A percentile compares a stretch with the other conserved stretches of the same genome.
phyloP scores from a whole-genome alignment of 345 rosid species.

The Cochlearia excelsa region DNA sequence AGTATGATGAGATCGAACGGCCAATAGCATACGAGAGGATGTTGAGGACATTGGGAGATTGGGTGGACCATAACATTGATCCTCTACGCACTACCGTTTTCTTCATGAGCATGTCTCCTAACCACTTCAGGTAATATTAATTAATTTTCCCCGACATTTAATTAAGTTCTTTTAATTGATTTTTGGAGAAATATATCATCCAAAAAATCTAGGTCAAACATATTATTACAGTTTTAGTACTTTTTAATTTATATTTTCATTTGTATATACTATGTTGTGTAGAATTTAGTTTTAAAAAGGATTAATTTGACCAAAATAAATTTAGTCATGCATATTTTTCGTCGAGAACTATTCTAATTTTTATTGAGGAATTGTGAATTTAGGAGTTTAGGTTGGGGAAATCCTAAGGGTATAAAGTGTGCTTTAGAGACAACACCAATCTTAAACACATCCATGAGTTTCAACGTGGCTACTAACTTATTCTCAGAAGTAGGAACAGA shows the following conservation, averaged over 20 bases:
- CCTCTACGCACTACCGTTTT: conserved; percentile 71
- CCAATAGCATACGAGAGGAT: conserved; percentile 65
- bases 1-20: conserved; percentile 74
- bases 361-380: no score
- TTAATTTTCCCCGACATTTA: not conserved
- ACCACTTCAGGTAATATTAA: conserved; percentile 65
- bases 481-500: conserved; percentile 59
- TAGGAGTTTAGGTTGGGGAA: conserved; percentile 89
- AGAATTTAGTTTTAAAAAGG: no score
- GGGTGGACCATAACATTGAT: conserved; percentile 81
- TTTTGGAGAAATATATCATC: no score
- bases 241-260: no score
- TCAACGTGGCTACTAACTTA: conserved; percentile 14
- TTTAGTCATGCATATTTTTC: no score
- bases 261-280: no score
- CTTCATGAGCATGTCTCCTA: conserved; percentile 93
- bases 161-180: no score
- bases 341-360: no score
- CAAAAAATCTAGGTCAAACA: no score
- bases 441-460: conserved; percentile 38
- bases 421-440: conserved; percentile 61
- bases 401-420: conserved; percentile 72
- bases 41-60: conserved; percentile 68
- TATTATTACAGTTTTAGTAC: no score
- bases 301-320: no score